These are phyloP conservation scores for Jackrogersella multiformis DNA, from an alignment of 495 filamentous ascomycete genomes.

Conservation along the genomic window DNA sequence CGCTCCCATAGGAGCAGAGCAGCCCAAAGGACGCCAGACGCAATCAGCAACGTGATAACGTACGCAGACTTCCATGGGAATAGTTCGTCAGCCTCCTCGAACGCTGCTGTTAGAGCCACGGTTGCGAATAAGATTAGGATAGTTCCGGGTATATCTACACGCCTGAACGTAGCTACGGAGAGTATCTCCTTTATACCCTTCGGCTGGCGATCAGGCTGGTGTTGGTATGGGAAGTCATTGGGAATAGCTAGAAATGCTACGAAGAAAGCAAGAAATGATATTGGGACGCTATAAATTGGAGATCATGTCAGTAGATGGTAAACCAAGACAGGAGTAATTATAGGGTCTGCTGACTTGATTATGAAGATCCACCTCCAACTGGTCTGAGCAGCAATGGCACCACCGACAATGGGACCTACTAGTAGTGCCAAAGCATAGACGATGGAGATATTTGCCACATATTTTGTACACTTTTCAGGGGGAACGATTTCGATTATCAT, in stretches of 20 bases:
- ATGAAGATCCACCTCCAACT: slow-evolving; percentile 1
- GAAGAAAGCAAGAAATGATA: background rate
- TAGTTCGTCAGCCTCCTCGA: background rate
- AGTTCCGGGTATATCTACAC: background rate
- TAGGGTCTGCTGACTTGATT: background rate
- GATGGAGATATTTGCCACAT: background rate
- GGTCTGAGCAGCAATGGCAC: background rate
- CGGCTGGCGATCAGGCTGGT: background rate
- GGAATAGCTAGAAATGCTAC: background rate
- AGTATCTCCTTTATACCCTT: background rate
- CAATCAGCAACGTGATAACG: background rate
- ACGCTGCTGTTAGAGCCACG: background rate
- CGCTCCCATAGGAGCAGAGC: background rate
- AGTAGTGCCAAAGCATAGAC: background rate
- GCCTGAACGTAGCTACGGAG: background rate
- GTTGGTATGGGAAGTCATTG: background rate
- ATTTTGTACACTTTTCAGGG: background rate
- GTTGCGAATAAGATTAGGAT: background rate
- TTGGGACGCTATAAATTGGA: background rate
- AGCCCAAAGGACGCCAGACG: background rate
- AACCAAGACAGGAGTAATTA: background rate
- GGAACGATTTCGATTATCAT: background rate
- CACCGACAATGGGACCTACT: background rate
- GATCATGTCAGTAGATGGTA: background rate
- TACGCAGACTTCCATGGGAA: slow-evolving; percentile 2